These are phyloP conservation scores for Phytophthora quininea DNA, from an alignment of 352 stramenopile species.

Conservation along the genomic window DNA sequence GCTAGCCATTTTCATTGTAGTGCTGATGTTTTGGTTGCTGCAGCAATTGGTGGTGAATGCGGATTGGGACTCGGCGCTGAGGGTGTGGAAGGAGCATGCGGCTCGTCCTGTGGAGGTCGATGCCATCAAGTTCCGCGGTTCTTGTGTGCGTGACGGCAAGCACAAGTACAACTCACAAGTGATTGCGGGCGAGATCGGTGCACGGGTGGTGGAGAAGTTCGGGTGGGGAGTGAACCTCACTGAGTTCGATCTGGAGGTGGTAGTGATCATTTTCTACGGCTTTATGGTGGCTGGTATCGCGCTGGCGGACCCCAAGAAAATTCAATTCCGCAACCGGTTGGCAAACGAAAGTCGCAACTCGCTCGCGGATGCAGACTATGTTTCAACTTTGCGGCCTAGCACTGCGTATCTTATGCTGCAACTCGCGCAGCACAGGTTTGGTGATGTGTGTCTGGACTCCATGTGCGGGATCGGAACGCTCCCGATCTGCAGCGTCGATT, in stretches of 20 bases:
- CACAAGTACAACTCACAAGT: conserved; percentile 76
- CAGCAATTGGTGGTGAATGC: conserved; percentile 56
- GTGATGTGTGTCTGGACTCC: conserved; percentile 78
- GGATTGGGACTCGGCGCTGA: conserved; percentile 60
- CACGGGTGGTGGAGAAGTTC: conserved; percentile 58
- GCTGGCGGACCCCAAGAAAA: conserved; percentile 58
- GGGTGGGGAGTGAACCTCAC: conserved; percentile 69
- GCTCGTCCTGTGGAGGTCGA: conserved; percentile 24
- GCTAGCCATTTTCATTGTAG: no score
- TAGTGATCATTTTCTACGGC: conserved; percentile 77
- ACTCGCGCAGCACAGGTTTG: conserved; percentile 54
- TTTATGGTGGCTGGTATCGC: conserved; percentile 70
- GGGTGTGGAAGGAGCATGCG: conserved; percentile 61
- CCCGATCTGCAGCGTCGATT: conserved; percentile 61
- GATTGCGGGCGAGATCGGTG: conserved; percentile 67
- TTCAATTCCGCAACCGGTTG: conserved; percentile 73
- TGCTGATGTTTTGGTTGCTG: neutral
- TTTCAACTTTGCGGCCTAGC: conserved; percentile 79
- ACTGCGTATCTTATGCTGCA: conserved; percentile 81
- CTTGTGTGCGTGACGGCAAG: conserved; percentile 78
- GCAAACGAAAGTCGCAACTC: conserved; percentile 69
- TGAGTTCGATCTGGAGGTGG: conserved; percentile 74
- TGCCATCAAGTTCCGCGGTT: conserved; percentile 68
- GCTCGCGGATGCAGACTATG: conserved; percentile 63
- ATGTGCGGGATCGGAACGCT: conserved; percentile 87